A percentile compares a stretch with the other conserved stretches of the same genome.
Evolutionary conservation across 441 rosid species (phyloP).

Genomic region (Arabidopsis hybrid): DNA sequence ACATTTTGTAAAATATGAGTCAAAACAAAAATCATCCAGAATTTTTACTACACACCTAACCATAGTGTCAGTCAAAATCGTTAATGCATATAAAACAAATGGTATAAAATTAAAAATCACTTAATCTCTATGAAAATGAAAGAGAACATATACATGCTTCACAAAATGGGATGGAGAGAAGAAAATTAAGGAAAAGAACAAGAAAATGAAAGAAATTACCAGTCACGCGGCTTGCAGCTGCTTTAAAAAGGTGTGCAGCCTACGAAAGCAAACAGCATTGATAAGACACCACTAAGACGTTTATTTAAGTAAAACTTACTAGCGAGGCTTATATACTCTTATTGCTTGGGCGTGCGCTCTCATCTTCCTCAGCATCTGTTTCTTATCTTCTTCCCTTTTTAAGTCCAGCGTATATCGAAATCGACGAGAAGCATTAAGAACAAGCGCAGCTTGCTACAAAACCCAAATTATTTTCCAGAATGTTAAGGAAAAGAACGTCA

Average conservation of each 20-base stretch:
- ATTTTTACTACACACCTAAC: too few relatives aligned
- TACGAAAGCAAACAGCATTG: constrained; percentile 44
- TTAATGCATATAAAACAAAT: too few relatives aligned
- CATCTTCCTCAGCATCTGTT: constrained; percentile 67
- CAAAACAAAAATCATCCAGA: constrained; percentile 6
- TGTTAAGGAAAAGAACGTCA: not conserved
- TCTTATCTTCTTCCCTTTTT: constrained; percentile 88
- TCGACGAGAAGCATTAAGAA: constrained; percentile 94
- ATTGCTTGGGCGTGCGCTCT: constrained; percentile 91
- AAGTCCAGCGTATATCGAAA: constrained; percentile 94
- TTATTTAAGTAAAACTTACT: not conserved
- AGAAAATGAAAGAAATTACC: constrained; percentile 52
- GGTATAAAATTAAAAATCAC: constrained; percentile 5
- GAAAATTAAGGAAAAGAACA: constrained; percentile 20
- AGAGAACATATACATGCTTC: constrained; percentile 25
- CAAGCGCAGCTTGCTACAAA: constrained; percentile 95
- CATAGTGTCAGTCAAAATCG: too few relatives aligned
- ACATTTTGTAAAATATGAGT: constrained; percentile 28
- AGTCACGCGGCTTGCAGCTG: constrained; percentile 56
- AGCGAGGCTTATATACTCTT: constrained; percentile 52
- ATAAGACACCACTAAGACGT: constrained; percentile 22
- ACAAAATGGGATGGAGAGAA: constrained; percentile 12
- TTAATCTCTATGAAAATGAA: not conserved
- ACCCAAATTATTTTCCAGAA: constrained; percentile 11
- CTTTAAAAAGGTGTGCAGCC: constrained; percentile 91